phyloP scores from a whole-genome alignment of 1,284 basidiomycete species.

The Sporisorium scitamineum region DNA sequence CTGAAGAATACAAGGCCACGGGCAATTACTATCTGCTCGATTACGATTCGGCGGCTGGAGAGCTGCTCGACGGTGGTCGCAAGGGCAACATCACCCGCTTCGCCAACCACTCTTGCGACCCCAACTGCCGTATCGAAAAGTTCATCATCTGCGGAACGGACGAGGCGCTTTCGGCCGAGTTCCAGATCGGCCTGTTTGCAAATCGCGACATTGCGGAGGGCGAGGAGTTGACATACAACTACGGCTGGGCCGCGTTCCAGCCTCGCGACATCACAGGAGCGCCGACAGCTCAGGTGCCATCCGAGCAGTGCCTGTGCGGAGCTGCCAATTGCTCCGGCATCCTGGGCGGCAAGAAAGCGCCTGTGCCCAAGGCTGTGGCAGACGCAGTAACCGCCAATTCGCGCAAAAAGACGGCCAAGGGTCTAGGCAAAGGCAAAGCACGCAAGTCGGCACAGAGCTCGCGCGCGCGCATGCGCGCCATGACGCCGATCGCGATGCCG shows the following conservation, averaged over 20 bases:
- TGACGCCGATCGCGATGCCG: slow-evolving; percentile 34
- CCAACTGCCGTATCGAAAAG: slow-evolving; percentile 64
- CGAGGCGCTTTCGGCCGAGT: slow-evolving; percentile 59
- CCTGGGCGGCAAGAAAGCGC: slow-evolving; percentile 58
- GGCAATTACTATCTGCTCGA: slow-evolving; percentile 65
- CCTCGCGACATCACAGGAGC: slow-evolving; percentile 54
- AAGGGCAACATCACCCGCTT: slow-evolving; percentile 65
- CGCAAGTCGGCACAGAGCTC: slow-evolving; percentile 14
- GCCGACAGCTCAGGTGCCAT: slow-evolving; percentile 23
- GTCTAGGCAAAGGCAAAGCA: slow-evolving; percentile 23
- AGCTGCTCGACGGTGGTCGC: slow-evolving; percentile 62
- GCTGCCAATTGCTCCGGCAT: slow-evolving; percentile 57
- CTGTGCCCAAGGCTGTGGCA: slow-evolving; percentile 9
- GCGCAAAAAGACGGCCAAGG: slow-evolving; percentile 35
- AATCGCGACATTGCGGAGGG: slow-evolving; percentile 60
- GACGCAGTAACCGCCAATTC: slow-evolving; percentile 14
- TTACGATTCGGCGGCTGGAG: slow-evolving; percentile 63
- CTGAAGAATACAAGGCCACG: slow-evolving; percentile 53
- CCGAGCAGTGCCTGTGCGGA: slow-evolving; percentile 56
- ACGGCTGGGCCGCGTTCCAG: slow-evolving; percentile 62
- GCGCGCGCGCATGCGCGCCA: slow-evolving; percentile 19
- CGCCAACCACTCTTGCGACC: slow-evolving; percentile 66
- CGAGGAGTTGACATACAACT: slow-evolving; percentile 66
- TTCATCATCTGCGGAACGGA: slow-evolving; percentile 64
- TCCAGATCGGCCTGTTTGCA: slow-evolving; percentile 65